Evolutionary conservation across 2,329 filamentous ascomycete species (phyloP).

Genomic region (Colletotrichum euphorbiae): DNA sequence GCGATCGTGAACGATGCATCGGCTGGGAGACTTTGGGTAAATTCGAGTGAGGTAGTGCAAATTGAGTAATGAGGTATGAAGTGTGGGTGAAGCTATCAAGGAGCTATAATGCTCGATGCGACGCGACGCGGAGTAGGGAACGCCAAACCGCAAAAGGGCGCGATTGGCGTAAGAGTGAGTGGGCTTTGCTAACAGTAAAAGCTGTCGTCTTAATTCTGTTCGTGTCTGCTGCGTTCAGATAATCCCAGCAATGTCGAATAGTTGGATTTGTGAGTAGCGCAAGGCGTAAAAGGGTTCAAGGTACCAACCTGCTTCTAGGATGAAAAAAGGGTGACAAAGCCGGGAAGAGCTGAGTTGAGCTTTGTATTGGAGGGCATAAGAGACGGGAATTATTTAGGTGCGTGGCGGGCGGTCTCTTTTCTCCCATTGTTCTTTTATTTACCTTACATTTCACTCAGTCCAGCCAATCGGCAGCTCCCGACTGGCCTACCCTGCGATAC

Average conservation of each 20-base stretch:
- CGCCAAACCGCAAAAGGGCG: slow-evolving; percentile 1
- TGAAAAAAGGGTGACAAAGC: not conserved
- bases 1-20: not conserved
- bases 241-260: not conserved
- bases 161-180: not conserved
- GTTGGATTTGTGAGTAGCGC: slow-evolving; percentile 5
- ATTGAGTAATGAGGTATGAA: slow-evolving; percentile 7
- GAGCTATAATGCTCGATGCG: slow-evolving; percentile 26
- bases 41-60: not conserved
- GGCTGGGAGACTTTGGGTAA: not conserved
- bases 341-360: slow-evolving; percentile 2
- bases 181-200: not conserved
- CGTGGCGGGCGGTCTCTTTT: not conserved
- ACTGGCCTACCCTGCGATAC: not conserved
- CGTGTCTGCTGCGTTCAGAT: too few relatives aligned
- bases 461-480: slow-evolving; percentile 37
- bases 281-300: slow-evolving; percentile 15
- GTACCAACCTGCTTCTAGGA: slow-evolving; percentile 23
- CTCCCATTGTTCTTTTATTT: slow-evolving; percentile 31
- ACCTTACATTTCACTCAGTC: slow-evolving; percentile 20
- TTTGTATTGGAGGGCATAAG: slow-evolving; percentile 8
- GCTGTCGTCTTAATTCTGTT: too few relatives aligned
- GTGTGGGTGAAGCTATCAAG: slow-evolving; percentile 1
- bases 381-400: slow-evolving; percentile 1
- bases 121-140: slow-evolving; percentile 10